Evolutionary conservation across 495 filamentous ascomycete genomes (phyloP).

Genomic region (Neurospora discreta): DNA sequence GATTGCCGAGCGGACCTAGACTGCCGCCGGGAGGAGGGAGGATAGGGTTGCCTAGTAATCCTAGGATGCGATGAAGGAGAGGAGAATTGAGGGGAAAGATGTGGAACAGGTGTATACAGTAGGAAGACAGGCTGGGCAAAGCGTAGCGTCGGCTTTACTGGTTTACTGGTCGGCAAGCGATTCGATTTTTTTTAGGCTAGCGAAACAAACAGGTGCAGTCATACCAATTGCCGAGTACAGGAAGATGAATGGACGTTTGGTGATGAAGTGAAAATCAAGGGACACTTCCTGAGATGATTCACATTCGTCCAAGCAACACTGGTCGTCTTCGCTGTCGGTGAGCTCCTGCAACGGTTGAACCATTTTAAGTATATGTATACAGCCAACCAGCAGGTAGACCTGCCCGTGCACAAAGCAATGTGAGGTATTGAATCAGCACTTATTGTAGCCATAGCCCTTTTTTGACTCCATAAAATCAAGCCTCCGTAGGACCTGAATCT

Average conservation of each 20-base stretch:
- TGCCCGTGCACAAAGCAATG: not conserved
- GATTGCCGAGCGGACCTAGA: not conserved
- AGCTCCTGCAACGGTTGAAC: too few relatives aligned
- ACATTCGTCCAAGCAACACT: too few relatives aligned
- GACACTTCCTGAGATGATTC: too few relatives aligned
- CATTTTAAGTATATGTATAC: too few relatives aligned
- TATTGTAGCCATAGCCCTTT: not conserved
- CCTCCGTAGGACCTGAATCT: not conserved
- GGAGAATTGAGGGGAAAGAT: not conserved
- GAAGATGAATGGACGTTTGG: not conserved
- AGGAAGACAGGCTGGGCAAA: not conserved
- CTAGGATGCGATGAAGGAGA: not conserved
- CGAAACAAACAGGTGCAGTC: not conserved
- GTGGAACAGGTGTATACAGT: not conserved
- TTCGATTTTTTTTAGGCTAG: not conserved
- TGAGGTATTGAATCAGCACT: not conserved
- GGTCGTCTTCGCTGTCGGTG: too few relatives aligned
- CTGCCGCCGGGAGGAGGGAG: not conserved
- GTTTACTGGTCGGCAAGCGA: not conserved
- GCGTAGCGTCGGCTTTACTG: not conserved
- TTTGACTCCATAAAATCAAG: not conserved
- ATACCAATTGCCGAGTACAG: not conserved
- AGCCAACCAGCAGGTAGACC: too few relatives aligned
- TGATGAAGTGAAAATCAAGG: too few relatives aligned
- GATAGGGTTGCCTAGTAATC: not conserved